Evolutionary conservation across 1,284 basidiomycete species (phyloP).

Genomic region (Vanrija pseudolonga): DNA sequence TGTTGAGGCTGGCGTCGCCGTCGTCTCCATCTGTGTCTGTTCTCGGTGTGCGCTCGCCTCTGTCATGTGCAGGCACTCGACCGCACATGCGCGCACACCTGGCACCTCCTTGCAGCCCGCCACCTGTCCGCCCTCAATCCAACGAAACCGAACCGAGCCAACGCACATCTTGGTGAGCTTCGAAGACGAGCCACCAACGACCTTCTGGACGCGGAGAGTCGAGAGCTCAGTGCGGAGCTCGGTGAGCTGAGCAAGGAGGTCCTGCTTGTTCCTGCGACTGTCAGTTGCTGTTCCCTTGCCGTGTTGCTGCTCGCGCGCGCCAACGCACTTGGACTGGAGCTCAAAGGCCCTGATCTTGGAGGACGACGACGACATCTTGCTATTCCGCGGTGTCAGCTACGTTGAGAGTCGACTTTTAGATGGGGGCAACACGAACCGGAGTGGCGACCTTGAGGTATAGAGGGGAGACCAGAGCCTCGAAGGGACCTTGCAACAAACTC

Average conservation of each 20-base stretch:
- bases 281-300: constrained; percentile 5
- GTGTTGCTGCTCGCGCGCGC: background rate
- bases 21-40: background rate
- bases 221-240: constrained; percentile 97
- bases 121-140: constrained; percentile 1
- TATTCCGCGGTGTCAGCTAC: constrained; percentile 3
- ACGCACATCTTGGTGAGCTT: constrained; percentile 97
- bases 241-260: constrained; percentile 88
- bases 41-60: background rate
- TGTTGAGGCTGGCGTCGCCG: background rate
- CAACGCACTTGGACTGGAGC: constrained; percentile 88
- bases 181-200: constrained; percentile 89
- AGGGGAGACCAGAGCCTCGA: background rate
- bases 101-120: background rate
- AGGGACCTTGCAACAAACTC: constrained; percentile 1
- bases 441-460: background rate
- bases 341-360: constrained; percentile 89
- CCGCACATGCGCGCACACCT: background rate
- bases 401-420: background rate
- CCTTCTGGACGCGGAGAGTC: constrained; percentile 92
- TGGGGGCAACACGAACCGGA: background rate
- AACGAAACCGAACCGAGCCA: background rate
- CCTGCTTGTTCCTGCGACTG: constrained; percentile 80
- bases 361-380: constrained; percentile 41
- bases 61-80: background rate